A percentile compares a stretch with the other conserved stretches of the same genome.
These are phyloP conservation scores for Neurospora tetrasperma DNA, from an alignment of 495 filamentous ascomycete genomes.

Conservation along the genomic window DNA sequence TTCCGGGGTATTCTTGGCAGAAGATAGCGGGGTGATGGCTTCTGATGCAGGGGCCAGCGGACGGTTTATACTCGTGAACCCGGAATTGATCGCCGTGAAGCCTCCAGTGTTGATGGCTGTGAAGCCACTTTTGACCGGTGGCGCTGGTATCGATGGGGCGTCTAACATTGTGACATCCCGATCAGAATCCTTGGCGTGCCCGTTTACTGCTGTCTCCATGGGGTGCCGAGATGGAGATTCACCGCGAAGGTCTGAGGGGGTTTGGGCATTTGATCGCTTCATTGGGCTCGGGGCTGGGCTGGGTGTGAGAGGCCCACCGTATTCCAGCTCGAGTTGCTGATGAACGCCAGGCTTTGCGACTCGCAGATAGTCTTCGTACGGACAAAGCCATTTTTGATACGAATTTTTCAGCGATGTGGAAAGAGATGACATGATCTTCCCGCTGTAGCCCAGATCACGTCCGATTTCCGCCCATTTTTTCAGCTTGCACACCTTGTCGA, in stretches of 20 bases:
- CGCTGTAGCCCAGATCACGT: slow-evolving; percentile 92
- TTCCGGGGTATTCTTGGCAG: slow-evolving; percentile 50
- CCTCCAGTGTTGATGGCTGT: slow-evolving; percentile 53
- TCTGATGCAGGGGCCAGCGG: slow-evolving; percentile 25
- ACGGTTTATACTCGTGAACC: slow-evolving; percentile 72
- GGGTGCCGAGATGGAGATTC: slow-evolving; percentile 62
- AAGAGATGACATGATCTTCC: slow-evolving; percentile 99
- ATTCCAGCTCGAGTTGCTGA: slow-evolving; percentile 84
- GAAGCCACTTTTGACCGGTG: slow-evolving; percentile 50
- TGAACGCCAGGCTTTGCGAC: slow-evolving; percentile 94
- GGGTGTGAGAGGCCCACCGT: slow-evolving; percentile 87
- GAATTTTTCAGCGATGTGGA: slow-evolving; percentile 98
- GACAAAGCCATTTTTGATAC: slow-evolving; percentile 89
- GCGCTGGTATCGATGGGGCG: slow-evolving; percentile 34
- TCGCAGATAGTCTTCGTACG: slow-evolving; percentile 91
- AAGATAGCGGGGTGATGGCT: slow-evolving; percentile 39
- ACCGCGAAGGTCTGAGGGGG: slow-evolving; percentile 52
- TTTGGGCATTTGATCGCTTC: slow-evolving; percentile 63
- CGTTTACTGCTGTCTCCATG: slow-evolving; percentile 55
- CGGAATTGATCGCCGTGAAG: slow-evolving; percentile 41
- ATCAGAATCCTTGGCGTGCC: slow-evolving; percentile 34
- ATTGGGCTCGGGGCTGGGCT: slow-evolving; percentile 81
- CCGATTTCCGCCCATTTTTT: slow-evolving; percentile 99
- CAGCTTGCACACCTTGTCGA: slow-evolving; percentile 88
- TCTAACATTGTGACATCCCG: slow-evolving; percentile 46